A percentile compares a stretch with the other conserved stretches of the same genome.
Evolutionary conservation across 2,329 filamentous ascomycete species (phyloP).

Genomic region (Lojkania enalia): DNA sequence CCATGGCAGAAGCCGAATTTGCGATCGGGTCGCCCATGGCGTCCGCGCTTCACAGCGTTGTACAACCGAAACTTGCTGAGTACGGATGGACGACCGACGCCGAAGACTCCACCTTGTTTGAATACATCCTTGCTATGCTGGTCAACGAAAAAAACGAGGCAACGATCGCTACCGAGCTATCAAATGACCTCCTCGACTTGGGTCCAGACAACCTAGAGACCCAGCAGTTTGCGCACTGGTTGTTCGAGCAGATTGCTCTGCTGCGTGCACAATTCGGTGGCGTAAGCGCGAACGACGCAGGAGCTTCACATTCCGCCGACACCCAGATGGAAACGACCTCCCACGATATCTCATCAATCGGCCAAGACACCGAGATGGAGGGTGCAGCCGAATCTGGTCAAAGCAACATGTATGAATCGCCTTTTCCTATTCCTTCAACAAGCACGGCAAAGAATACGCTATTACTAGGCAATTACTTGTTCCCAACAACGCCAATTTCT

Average conservation of each 20-base stretch:
- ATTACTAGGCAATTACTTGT: too few relatives aligned
- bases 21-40: constrained; percentile 79
- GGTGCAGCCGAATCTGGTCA: constrained; percentile 51
- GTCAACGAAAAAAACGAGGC: constrained; percentile 92
- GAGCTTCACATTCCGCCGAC: constrained; percentile 20
- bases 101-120: constrained; percentile 79
- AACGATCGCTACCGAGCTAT: constrained; percentile 85
- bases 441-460: too few relatives aligned
- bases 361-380: constrained; percentile 72
- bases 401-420: constrained; percentile 50
- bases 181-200: constrained; percentile 81
- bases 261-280: constrained; percentile 68
- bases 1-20: constrained; percentile 74
- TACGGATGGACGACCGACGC: constrained; percentile 87
- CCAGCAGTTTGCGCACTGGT: constrained; percentile 83
- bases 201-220: constrained; percentile 81
- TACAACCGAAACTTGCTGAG: constrained; percentile 90
- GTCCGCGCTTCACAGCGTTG: constrained; percentile 76
- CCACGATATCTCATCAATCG: constrained; percentile 39
- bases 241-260: constrained; percentile 82
- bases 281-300: constrained; percentile 34
- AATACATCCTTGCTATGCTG: constrained; percentile 97
- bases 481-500: not conserved
- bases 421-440: not conserved
- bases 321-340: constrained; percentile 28